Percentiles rank a stretch among this genome's conserved stretches.
Evolutionary conservation across 2,329 filamentous ascomycete species (phyloP).

Genomic region (Colletotrichum somersetense): DNA sequence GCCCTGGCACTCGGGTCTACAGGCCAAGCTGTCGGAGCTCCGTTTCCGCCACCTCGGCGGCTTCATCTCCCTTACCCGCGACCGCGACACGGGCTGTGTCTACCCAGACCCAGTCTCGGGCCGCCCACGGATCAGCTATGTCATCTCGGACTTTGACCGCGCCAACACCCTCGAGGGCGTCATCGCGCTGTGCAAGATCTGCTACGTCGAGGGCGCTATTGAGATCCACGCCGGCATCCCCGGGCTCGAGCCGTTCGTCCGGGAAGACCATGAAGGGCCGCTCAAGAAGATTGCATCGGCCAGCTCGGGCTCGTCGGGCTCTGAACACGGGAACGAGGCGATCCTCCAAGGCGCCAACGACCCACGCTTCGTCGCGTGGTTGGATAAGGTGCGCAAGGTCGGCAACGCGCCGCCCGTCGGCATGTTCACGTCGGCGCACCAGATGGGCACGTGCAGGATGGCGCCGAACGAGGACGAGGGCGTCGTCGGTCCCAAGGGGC

Average conservation of each 20-base stretch:
- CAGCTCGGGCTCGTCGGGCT: not conserved
- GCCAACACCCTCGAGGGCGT: slow-evolving; percentile 79
- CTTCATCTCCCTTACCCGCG: slow-evolving; percentile 81
- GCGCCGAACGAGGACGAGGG: slow-evolving; percentile 63
- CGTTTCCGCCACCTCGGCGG: slow-evolving; percentile 77
- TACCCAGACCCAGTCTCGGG: slow-evolving; percentile 78
- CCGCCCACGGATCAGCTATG: slow-evolving; percentile 76
- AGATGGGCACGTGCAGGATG: slow-evolving; percentile 86
- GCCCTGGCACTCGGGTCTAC: slow-evolving; percentile 75
- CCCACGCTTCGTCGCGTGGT: slow-evolving; percentile 71
- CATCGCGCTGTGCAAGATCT: slow-evolving; percentile 79
- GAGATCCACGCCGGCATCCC: slow-evolving; percentile 79
- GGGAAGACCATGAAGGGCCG: slow-evolving; percentile 45
- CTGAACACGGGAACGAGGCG: slow-evolving; percentile 25
- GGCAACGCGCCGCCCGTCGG: slow-evolving; percentile 64
- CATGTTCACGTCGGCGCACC: slow-evolving; percentile 78
- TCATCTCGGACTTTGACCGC: slow-evolving; percentile 77
- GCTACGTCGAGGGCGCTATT: slow-evolving; percentile 81
- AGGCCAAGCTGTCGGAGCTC: slow-evolving; percentile 78
- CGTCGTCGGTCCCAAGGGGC: slow-evolving; percentile 69
- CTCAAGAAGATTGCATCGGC: slow-evolving; percentile 35
- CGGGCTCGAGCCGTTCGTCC: slow-evolving; percentile 72
- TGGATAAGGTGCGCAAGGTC: slow-evolving; percentile 61
- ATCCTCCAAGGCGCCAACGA: slow-evolving; percentile 62
- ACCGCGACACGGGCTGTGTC: slow-evolving; percentile 81